Conservation (phyloP, 345 rosid species). For the Salix purpurea region DNA sequence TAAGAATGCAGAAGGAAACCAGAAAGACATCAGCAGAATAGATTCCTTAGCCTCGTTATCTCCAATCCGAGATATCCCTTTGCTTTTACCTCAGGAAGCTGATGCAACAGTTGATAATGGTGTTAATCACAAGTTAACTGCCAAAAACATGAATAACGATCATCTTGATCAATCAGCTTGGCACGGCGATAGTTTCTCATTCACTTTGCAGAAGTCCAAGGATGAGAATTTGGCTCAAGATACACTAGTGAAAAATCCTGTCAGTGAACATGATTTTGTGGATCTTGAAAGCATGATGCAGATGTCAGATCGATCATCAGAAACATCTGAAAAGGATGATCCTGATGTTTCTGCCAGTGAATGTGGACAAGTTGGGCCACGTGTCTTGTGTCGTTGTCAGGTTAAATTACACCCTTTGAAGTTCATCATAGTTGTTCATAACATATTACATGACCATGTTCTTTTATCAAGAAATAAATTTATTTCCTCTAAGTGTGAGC, state of each 20-base stretch:
- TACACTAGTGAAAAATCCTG: slow-evolving; percentile 15
- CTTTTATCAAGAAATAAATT: neutral
- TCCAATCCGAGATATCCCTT: slow-evolving; percentile 64
- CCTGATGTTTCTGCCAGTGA: slow-evolving; percentile 26
- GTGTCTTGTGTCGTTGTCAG: slow-evolving; percentile 68
- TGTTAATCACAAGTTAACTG: slow-evolving; percentile 20
- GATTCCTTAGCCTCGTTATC: slow-evolving; percentile 51
- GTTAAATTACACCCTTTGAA: slow-evolving; percentile 27
- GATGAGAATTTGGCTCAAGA: slow-evolving; percentile 24
- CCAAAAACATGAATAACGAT: neutral
- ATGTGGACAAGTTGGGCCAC: slow-evolving; percentile 48
- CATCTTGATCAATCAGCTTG: slow-evolving; percentile 13
- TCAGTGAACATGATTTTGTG: slow-evolving; percentile 19
- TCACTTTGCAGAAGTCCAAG: slow-evolving; percentile 23
- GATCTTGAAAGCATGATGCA: slow-evolving; percentile 30
- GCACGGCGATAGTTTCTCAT: slow-evolving; percentile 2
- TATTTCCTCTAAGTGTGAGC: neutral
- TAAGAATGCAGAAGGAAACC: slow-evolving; percentile 35
- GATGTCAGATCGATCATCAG: slow-evolving; percentile 40
- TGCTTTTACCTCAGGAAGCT: slow-evolving; percentile 84
- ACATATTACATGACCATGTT: neutral
- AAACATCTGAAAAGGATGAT: slow-evolving; percentile 24
- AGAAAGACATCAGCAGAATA: slow-evolving; percentile 31
- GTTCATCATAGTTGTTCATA: neutral
- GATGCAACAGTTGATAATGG: slow-evolving; percentile 22